Evolutionary conservation across 352 stramenopile species (phyloP).

Genomic region (Albugo laibachii): DNA sequence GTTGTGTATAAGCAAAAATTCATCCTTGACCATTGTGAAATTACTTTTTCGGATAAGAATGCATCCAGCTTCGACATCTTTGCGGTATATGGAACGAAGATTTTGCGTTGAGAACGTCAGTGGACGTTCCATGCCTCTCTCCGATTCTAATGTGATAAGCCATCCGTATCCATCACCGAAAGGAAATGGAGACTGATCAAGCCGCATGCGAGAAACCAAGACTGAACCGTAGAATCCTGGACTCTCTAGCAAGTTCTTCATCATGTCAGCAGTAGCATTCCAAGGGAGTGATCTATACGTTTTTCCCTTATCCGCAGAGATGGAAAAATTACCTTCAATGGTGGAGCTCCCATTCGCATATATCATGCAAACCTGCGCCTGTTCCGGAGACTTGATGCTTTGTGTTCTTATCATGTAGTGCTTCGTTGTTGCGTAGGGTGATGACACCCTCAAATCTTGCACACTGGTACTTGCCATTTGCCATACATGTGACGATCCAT

Average conservation of each 20-base stretch:
- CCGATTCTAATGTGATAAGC: slow-evolving; percentile 23
- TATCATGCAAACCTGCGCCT: slow-evolving; percentile 18
- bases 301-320: slow-evolving; percentile 7
- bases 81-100: slow-evolving; percentile 8
- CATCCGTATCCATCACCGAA: slow-evolving; percentile 25
- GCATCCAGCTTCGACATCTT: slow-evolving; percentile 11
- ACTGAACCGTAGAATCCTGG: slow-evolving; percentile 14
- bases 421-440: no score
- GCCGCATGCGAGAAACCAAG: slow-evolving; percentile 9
- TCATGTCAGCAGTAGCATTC: slow-evolving; percentile 10
- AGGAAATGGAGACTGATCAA: slow-evolving; percentile 12
- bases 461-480: slow-evolving; percentile 1
- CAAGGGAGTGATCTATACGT: slow-evolving; percentile 10
- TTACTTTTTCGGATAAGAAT: slow-evolving; percentile 13
- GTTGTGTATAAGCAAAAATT: slow-evolving; percentile 17
- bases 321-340: slow-evolving; percentile 13
- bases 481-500: not conserved
- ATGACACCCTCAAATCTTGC: not conserved
- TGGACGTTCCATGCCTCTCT: slow-evolving; percentile 10
- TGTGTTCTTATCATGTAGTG: not conserved
- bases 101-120: slow-evolving; percentile 11
- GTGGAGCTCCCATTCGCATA: slow-evolving; percentile 17
- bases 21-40: slow-evolving; percentile 12
- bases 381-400: not conserved
- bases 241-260: slow-evolving; percentile 10